Evolutionary conservation across 2,329 filamentous ascomycete species (phyloP), one percentile per base, ranked within the genome.

Genomic region (Talaromyces albobiverticillius): DNA sequence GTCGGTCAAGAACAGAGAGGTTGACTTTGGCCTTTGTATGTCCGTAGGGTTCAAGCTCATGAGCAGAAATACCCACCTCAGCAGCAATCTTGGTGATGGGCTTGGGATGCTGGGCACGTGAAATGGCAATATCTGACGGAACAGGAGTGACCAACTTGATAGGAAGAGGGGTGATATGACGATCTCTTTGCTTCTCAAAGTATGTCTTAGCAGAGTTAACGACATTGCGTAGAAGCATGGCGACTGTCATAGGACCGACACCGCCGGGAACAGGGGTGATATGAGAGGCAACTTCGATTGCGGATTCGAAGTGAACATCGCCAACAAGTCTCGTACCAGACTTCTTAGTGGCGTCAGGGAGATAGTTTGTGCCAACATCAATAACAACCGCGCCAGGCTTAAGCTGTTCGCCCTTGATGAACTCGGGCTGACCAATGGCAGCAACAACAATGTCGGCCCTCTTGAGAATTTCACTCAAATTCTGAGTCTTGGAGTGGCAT

Each of bases 221-320:
- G 8, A 97, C 92, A 67, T 99, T 99, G 73, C 95, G 89, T 64
- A 99, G 78, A 46, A 99, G 80, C 94, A 99, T 99, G 57, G 94
- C 94, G 59, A 99, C 92, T 3, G 94, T 99, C 94, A 99, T 99
- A 48, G 94, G 94, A 0, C 94, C 94, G 56, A 99, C 94, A 71
- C 94, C 94, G 54, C 94, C 94, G 1, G 94, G 94, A 2, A 99
- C 94, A 1, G 94, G 94, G 2, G 94, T 99, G 67, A 99, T 96
- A 66, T 89, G 83, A 2, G 92, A 96, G 18, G 92, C 94, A 40
- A 96, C 88, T 68, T 95, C 80, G 14, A 81, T 82, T 14, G 93
- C 93, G 41, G 88, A 85, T 49, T 91, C 90, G 64, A 86, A 97
- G 65, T 99, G 91, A 40, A 99, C 94, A 70, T 99, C 94, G 57